These are phyloP conservation scores for Coniochaeta sp. DNA, from an alignment of 2,329 filamentous ascomycete genomes.

Conservation along the genomic window DNA sequence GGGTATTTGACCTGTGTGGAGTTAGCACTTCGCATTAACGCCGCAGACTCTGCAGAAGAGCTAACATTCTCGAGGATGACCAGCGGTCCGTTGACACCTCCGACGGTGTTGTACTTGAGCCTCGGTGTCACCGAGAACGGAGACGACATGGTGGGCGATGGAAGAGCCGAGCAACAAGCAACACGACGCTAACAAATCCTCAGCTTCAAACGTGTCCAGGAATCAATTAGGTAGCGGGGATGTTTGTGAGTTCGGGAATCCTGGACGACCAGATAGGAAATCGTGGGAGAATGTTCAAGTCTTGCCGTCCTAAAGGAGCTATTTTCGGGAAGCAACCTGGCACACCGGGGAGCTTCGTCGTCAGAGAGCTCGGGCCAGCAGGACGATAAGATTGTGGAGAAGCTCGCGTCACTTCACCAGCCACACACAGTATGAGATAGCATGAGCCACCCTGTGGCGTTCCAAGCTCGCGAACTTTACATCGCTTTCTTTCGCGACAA, in stretches of 20 bases:
- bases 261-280: not conserved
- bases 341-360: not conserved
- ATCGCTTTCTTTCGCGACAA: not conserved
- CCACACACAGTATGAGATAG: not conserved
- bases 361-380: not conserved
- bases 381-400: not conserved
- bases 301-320: not conserved
- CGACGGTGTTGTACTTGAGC: conserved; percentile 95
- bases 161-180: not conserved
- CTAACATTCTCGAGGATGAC: conserved; percentile 94
- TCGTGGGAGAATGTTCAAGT: not conserved
- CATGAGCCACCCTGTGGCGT: not conserved
- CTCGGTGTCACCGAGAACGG: conserved; percentile 53
- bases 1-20: conserved; percentile 82
- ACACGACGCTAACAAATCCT: not conserved
- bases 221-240: not conserved
- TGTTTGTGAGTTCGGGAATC: not conserved
- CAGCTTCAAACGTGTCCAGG: not conserved
- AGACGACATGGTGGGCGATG: conserved; percentile 38
- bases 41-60: conserved; percentile 3
- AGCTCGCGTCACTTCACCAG: not conserved
- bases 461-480: not conserved
- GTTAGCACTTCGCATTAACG: conserved; percentile 12
- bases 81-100: conserved; percentile 94
- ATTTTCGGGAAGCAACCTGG: conserved; percentile 1